Conservation (phyloP, 139 green algal genomes). For the Tetradesmus obliquus region DNA sequence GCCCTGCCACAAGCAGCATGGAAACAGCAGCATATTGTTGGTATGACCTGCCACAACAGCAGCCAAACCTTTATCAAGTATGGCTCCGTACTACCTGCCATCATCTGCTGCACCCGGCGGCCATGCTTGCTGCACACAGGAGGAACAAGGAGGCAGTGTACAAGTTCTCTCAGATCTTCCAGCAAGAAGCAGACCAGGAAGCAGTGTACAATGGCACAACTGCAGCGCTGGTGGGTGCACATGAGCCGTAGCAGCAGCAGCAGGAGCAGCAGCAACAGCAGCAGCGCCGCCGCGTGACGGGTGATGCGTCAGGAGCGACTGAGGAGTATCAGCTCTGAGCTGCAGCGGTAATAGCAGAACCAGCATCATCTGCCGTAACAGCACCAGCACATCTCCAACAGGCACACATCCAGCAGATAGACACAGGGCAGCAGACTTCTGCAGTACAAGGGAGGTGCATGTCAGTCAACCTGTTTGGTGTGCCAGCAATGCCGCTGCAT, state of each 20-base stretch:
- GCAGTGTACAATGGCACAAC: conserved; percentile 61
- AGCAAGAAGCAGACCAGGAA: conserved; percentile 55
- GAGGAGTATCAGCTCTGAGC: not conserved
- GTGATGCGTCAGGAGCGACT: not conserved
- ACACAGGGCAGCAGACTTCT: no score
- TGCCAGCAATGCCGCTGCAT: not conserved
- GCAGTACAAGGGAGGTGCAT: no score
- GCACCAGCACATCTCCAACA: no score
- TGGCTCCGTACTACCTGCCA: no score
- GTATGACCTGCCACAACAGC: not conserved
- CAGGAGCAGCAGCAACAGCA: not conserved
- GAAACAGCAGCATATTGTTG: not conserved
- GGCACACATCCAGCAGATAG: no score
- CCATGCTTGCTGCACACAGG: not conserved
- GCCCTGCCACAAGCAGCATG: no score
- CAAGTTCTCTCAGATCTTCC: conserved; percentile 74
- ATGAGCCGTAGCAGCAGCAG: not conserved
- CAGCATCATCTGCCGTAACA: no score
- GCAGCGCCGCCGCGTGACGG: no score
- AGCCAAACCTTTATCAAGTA: no score
- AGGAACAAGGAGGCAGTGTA: conserved; percentile 56
- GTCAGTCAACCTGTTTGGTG: no score
- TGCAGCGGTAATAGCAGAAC: not conserved
- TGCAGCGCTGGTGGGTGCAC: conserved; percentile 54
- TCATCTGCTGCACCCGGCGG: no score